phyloP scores from a whole-genome alignment of 495 filamentous ascomycete genomes.

The Hyaloscypha bicolor region DNA sequence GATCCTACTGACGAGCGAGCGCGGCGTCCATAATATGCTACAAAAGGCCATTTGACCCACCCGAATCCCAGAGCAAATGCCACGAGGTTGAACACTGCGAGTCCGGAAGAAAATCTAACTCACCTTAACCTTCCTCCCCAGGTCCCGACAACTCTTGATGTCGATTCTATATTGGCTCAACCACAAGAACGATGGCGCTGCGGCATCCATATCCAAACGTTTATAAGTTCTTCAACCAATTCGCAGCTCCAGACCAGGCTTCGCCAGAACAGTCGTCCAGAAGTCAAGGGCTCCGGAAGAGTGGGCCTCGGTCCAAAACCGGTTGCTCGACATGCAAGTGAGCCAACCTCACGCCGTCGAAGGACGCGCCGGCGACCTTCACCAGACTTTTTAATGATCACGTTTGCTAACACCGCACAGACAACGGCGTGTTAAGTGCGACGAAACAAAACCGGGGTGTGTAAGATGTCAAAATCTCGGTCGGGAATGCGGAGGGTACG shows the following conservation, averaged over 20 bases:
- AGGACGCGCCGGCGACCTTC: neutral
- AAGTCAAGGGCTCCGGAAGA: conserved; percentile 35
- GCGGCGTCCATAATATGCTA: conserved; percentile 15
- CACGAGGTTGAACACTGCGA: neutral
- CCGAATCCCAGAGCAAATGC: neutral
- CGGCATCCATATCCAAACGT: conserved; percentile 35
- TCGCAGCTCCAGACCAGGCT: conserved; percentile 31
- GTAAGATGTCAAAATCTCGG: conserved; percentile 54
- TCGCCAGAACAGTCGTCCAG: conserved; percentile 31
- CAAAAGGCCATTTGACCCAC: conserved; percentile 6
- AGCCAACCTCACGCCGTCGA: neutral
- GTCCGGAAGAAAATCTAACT: neutral
- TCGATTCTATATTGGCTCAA: conserved; percentile 1
- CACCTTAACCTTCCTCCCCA: neutral
- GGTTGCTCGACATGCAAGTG: conserved; percentile 38
- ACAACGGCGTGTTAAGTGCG: conserved; percentile 57
- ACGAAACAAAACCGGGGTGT: conserved; percentile 59
- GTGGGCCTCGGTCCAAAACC: conserved; percentile 31
- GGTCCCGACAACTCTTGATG: neutral
- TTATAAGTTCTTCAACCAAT: conserved; percentile 35
- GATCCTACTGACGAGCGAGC: conserved; percentile 14
- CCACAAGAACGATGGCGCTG: conserved; percentile 22
- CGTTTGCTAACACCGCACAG: conserved; percentile 22
- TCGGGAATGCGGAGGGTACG: conserved; percentile 58
- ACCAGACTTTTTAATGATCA: neutral